Conservation (phyloP, 257 asterid species). For the Ilex aquifolium region DNA sequence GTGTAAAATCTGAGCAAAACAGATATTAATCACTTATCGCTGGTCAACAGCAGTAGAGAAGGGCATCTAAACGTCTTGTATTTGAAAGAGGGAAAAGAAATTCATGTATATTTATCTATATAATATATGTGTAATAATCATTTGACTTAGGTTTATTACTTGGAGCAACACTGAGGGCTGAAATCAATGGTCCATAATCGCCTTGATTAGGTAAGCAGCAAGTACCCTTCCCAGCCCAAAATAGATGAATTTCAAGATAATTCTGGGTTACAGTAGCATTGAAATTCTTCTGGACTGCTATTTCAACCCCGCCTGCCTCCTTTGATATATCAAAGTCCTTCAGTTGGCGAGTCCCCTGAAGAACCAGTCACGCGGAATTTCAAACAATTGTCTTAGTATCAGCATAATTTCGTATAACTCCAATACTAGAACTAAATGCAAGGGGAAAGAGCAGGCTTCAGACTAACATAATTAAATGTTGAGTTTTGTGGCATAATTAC, state of each 20-base stretch:
- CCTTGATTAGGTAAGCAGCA: not conserved
- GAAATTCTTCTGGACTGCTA: not conserved
- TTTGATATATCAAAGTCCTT: not conserved
- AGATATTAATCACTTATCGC: too few species aligned
- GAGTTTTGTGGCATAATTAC: not conserved
- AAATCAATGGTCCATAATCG: not conserved
- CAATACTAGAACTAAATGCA: too few species aligned
- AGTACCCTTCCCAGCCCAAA: conserved; percentile 1
- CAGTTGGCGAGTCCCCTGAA: not conserved
- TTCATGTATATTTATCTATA: too few species aligned
- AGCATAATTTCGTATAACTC: too few species aligned
- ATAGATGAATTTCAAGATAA: conserved; percentile 2
- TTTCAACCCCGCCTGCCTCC: not conserved
- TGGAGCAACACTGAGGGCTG: not conserved
- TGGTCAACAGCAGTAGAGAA: too few species aligned
- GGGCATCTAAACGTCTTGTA: too few species aligned
- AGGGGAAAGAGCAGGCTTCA: too few species aligned
- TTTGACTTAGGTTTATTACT: not conserved
- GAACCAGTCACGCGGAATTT: not conserved
- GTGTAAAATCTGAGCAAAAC: too few species aligned
- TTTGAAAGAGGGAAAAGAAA: too few species aligned
- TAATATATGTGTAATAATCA: not conserved
- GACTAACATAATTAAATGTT: too few species aligned
- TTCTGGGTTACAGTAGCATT: not conserved
- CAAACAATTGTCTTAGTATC: too few species aligned